phyloP scores from a whole-genome alignment of 805 yeast species.

The Wickerhamiella shivajii region DNA sequence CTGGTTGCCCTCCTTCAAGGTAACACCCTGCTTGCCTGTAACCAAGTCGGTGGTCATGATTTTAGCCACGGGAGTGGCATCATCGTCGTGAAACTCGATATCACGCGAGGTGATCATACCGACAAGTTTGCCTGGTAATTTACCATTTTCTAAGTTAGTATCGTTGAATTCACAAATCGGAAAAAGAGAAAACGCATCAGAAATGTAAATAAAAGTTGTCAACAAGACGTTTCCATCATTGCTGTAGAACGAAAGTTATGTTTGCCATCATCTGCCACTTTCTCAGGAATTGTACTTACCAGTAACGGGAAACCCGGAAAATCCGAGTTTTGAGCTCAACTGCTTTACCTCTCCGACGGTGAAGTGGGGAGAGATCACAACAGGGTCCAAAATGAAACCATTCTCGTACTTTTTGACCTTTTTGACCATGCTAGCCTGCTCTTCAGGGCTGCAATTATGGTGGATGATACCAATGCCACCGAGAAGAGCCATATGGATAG shows the following conservation, averaged over 20 bases:
- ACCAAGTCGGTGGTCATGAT: conserved; percentile 84
- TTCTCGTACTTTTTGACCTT: conserved; percentile 95
- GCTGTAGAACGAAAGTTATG: conserved; percentile 99
- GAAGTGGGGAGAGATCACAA: conserved; percentile 60
- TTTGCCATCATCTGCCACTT: conserved; percentile 21
- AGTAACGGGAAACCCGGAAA: conserved; percentile 97
- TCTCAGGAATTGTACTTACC: conserved; percentile 54
- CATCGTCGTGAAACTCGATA: conserved; percentile 81
- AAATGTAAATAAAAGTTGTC: conserved; percentile 43
- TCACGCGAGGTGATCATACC: conserved; percentile 97
- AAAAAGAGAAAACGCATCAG: conserved; percentile 3
- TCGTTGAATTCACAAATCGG: conserved; percentile 1
- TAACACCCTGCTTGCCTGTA: conserved; percentile 71
- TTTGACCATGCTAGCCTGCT: conserved; percentile 96
- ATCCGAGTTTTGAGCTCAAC: conserved; percentile 63
- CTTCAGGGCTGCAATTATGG: conserved; percentile 92
- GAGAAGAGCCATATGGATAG: conserved; percentile 92
- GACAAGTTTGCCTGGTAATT: conserved; percentile 72
- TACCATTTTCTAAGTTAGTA: conserved; percentile 56
- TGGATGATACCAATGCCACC: conserved; percentile 99
- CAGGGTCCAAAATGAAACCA: conserved; percentile 91
- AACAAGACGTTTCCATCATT: conserved; percentile 93
- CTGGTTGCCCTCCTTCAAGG: conserved; percentile 74
- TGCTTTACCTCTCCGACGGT: conserved; percentile 71
- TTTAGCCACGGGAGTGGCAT: conserved; percentile 43